Base-by-base conservation (phyloP, 176 grass and related monocot genomes). In the Eragrostis nindensis region DNA sequence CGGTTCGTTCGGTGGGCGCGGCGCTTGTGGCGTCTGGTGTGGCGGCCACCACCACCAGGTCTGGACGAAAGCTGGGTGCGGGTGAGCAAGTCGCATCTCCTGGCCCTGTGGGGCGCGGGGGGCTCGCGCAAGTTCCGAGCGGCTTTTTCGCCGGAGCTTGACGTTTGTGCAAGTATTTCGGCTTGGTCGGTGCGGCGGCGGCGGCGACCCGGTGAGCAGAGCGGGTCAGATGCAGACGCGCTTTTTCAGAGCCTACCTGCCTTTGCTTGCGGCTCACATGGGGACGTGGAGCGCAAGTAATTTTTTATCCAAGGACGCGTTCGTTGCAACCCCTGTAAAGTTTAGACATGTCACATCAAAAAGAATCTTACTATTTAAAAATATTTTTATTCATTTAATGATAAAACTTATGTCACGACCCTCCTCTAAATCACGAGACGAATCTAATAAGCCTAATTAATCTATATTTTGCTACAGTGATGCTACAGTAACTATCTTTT, bases 141-240 rank as follows among this genome's bases (percentile, higher is more conserved):
- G 39, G 10, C 14, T 41, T 74, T 53, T 26, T 8, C 50, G 45
- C 8, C 7, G 7, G 46, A 16, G 66, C 42, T 68, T 72, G 66
- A 71, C 83, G 55, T 29, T 42, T 4, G 45, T 5, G 74, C 1
- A 47, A 38, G 41, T 2, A 18, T 43, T 11, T 30, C 15, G 68
- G 47, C 22, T 1, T 67, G 76, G 69, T 80, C 84, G 76, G 60
- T 66, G 68, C 68, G 66, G 13, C 24, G 48, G 52, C 17, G 68
- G 69, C 73, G 74, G 43, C 18, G 49, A 48, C 16, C 71, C 8
- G n/a, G 52, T 21, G 52, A 55, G n/a, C 42, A 44, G 38, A n/a
- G 21, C 22, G 27, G 53, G 38, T 15, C 21, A 53, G 14, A 75
- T 0, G n/a, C 5, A 48, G 74, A 39, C 11, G 7, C 46, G 55